Percentiles rank a stretch among this genome's conserved stretches.
These are phyloP conservation scores for Mycena chlorophos DNA, from an alignment of 768 basidiomycete genomes.

Conservation along the genomic window DNA sequence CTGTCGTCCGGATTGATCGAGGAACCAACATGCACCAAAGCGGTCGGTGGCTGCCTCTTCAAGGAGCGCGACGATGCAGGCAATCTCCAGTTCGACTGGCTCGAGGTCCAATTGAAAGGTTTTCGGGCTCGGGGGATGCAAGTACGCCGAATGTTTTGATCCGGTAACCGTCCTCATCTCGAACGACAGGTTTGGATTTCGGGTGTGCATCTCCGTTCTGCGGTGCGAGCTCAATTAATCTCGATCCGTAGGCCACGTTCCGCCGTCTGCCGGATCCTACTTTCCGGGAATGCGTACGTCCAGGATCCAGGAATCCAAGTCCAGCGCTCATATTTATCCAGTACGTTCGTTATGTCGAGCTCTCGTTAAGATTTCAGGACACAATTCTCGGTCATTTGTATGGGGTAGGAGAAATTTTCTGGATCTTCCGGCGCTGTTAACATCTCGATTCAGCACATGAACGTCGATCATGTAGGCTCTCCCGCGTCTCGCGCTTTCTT, in stretches of 20 bases:
- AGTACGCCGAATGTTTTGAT: conserved; percentile 39
- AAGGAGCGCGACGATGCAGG: conserved; percentile 75
- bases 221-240: conserved; percentile 8
- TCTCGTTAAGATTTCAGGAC: conserved; percentile 83
- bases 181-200: conserved; percentile 49
- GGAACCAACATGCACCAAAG: conserved; percentile 37
- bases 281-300: conserved; percentile 82
- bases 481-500: conserved; percentile 11
- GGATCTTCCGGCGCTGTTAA: conserved; percentile 25
- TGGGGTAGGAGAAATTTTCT: conserved; percentile 55
- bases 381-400: conserved; percentile 85
- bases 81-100: conserved; percentile 85
- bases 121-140: conserved; percentile 75
- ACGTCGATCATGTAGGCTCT: conserved; percentile 69
- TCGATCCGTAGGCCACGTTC: conserved; percentile 75
- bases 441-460: conserved; percentile 71
- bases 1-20: conserved; percentile 11
- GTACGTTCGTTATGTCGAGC: conserved; percentile 70
- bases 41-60: conserved; percentile 72
- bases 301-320: conserved; percentile 8
- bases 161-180: conserved; percentile 3
- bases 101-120: conserved; percentile 75
- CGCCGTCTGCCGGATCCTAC: conserved; percentile 77
- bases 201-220: conserved; percentile 29
- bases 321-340: conserved; percentile 24